These are phyloP conservation scores for Ophiostoma montium DNA, from an alignment of 2,329 filamentous ascomycete genomes.

Conservation along the genomic window DNA sequence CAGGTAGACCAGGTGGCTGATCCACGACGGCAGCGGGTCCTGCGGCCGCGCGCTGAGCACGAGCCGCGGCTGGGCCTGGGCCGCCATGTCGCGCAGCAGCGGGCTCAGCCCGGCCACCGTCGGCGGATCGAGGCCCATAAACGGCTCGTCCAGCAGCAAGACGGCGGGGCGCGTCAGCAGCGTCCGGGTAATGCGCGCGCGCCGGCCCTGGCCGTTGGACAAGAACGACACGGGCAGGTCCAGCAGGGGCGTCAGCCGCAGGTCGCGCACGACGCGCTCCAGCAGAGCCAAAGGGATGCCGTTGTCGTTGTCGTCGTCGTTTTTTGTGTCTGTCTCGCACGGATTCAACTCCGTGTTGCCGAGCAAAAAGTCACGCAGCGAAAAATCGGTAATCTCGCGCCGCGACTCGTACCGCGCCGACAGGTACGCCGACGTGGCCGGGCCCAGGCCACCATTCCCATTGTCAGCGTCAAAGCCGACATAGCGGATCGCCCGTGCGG, in stretches of 20 bases:
- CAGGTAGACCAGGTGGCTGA: constrained; percentile 68
- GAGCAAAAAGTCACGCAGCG: constrained; percentile 63
- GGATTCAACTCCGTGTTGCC: constrained; percentile 78
- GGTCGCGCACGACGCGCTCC: constrained; percentile 52
- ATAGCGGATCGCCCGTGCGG: constrained; percentile 63
- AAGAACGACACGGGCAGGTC: constrained; percentile 77
- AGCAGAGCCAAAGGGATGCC: constrained; percentile 29
- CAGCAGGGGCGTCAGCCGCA: constrained; percentile 55
- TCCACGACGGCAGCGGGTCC: constrained; percentile 78
- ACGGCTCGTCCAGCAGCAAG: constrained; percentile 80
- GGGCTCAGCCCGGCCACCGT: constrained; percentile 59
- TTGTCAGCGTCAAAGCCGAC: constrained; percentile 80
- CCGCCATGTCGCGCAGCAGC: constrained; percentile 54
- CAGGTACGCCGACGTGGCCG: constrained; percentile 60
- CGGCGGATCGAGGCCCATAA: constrained; percentile 87
- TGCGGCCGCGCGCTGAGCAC: constrained; percentile 71
- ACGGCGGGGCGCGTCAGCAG: constrained; percentile 67
- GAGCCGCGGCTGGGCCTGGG: constrained; percentile 52
- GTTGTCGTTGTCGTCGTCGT: constrained; percentile 29
- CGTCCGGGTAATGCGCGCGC: constrained; percentile 78
- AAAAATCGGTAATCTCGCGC: constrained; percentile 77
- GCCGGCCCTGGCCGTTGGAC: constrained; percentile 82
- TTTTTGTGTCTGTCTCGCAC: constrained; percentile 22
- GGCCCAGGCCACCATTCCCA: constrained; percentile 28
- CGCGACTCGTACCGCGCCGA: constrained; percentile 83